Percentiles rank a stretch among this genome's conserved stretches.
Conservation (phyloP, 345 rosid species). For the Bruguiera parviflora region DNA sequence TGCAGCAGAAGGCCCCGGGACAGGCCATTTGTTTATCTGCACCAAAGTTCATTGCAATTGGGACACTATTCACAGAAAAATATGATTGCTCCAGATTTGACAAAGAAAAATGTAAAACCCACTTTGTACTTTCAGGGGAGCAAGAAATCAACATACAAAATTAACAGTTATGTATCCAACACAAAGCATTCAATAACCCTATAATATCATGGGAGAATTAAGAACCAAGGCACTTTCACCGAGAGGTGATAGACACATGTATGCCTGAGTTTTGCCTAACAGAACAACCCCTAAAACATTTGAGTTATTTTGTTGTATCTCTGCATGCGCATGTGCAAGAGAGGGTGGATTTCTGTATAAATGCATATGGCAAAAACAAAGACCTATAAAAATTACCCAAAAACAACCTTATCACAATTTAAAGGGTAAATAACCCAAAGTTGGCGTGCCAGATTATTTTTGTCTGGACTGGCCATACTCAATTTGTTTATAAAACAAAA, state of each 20-base stretch:
- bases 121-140: not conserved
- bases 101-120: not conserved
- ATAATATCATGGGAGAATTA: not conserved
- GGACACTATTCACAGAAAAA: not conserved
- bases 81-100: not conserved
- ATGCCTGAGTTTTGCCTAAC: not conserved
- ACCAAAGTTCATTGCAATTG: conserved; percentile 15
- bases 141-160: not conserved
- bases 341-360: not conserved
- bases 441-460: too few species aligned
- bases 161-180: too few species aligned
- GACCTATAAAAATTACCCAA: too few species aligned
- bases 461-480: too few species aligned
- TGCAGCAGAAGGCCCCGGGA: conserved; percentile 48
- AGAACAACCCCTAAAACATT: not conserved
- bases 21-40: conserved; percentile 74
- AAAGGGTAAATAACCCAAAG: too few species aligned
- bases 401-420: too few species aligned
- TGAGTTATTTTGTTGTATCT: too few species aligned
- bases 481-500: too few species aligned
- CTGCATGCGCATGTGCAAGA: not conserved
- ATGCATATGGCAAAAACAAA: too few species aligned
- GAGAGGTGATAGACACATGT: too few species aligned
- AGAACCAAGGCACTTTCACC: too few species aligned
- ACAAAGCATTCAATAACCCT: too few species aligned